Evolutionary conservation across 169 alveolate species (phyloP).

Genomic region (Besnoitia besnoiti): DNA sequence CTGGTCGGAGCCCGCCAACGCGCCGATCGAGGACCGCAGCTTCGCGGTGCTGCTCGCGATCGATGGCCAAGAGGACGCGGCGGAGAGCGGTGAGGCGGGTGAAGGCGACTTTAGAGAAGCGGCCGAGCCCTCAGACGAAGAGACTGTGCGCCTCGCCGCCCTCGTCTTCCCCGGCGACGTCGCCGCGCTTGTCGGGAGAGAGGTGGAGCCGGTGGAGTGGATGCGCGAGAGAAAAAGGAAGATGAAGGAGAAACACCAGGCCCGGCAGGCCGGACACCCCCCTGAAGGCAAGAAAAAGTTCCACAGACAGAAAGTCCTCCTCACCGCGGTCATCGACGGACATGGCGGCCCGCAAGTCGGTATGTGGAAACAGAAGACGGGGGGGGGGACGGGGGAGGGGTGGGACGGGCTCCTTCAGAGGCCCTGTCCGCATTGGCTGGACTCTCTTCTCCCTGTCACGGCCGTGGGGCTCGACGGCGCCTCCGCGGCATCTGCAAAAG

Average conservation of each 20-base stretch:
- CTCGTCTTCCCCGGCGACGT: conserved; percentile 11
- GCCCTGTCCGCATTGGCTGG: too few relatives aligned
- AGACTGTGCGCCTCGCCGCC: background rate
- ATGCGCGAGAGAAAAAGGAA: background rate
- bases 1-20: conserved; percentile 34
- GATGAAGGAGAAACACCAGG: background rate
- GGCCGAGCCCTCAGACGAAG: background rate
- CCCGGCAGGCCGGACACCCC: background rate
- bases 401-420: too few relatives aligned
- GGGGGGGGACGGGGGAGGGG: background rate
- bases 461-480: too few relatives aligned
- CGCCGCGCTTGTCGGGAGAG: background rate
- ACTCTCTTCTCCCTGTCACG: too few relatives aligned
- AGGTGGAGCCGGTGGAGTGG: background rate
- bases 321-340: conserved; percentile 33
- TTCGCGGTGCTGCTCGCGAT: background rate
- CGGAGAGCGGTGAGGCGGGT: background rate
- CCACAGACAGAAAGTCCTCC: conserved; percentile 4
- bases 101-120: background rate
- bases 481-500: too few relatives aligned
- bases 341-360: conserved; percentile 49
- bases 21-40: background rate
- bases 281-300: background rate
- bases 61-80: background rate
- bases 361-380: background rate